Percentiles rank a stretch among this genome's conserved stretches.
These are phyloP conservation scores for Fusarium fujikuroi DNA, from an alignment of 2,329 filamentous ascomycete species.

Conservation along the genomic window DNA sequence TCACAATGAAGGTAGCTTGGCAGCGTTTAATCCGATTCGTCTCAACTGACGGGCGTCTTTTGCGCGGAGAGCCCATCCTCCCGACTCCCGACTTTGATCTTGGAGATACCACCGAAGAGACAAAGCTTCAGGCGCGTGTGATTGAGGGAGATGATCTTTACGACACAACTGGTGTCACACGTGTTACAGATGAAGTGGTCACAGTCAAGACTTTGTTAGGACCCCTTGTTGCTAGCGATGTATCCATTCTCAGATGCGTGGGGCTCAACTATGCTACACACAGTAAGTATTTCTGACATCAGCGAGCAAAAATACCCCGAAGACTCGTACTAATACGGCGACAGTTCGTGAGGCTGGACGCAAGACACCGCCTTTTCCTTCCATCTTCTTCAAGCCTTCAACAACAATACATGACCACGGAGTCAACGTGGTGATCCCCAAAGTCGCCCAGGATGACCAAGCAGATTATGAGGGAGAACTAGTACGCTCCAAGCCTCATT, in stretches of 20 bases:
- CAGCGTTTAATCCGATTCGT: slow-evolving; percentile 65
- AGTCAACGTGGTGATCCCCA: slow-evolving; percentile 55
- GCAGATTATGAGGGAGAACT: slow-evolving; percentile 62
- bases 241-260: slow-evolving; percentile 67
- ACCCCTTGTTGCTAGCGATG: slow-evolving; percentile 60
- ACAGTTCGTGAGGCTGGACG: slow-evolving; percentile 63
- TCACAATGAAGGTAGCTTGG: slow-evolving; percentile 54
- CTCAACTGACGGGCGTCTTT: slow-evolving; percentile 59
- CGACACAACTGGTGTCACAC: slow-evolving; percentile 57
- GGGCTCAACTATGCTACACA: slow-evolving; percentile 71
- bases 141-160: slow-evolving; percentile 62
- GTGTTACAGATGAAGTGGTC: slow-evolving; percentile 63
- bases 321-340: neutral
- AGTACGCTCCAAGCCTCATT: neutral
- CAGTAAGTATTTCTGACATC: slow-evolving; percentile 46
- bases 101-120: slow-evolving; percentile 56
- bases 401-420: slow-evolving; percentile 52
- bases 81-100: slow-evolving; percentile 57
- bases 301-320: neutral
- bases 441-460: slow-evolving; percentile 57
- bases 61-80: slow-evolving; percentile 64
- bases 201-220: slow-evolving; percentile 64
- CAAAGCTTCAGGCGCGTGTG: slow-evolving; percentile 62
- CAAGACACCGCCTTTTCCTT: slow-evolving; percentile 60
- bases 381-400: slow-evolving; percentile 61